Conservation (phyloP, 768 basidiomycete genomes). For the Trametes villosa region DNA sequence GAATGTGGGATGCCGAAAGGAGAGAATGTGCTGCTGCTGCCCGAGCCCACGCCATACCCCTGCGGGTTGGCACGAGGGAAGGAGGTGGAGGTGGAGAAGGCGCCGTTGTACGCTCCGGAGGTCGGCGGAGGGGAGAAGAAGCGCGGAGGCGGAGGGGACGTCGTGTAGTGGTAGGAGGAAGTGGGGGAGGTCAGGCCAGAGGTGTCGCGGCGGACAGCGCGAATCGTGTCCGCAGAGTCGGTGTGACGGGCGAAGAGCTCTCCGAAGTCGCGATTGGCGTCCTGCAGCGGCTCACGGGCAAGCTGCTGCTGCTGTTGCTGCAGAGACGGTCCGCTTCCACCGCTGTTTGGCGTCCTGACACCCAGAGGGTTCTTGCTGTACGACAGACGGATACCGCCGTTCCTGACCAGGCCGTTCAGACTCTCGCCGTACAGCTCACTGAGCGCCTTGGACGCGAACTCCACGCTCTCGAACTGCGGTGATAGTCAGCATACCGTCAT, state of each 20-base stretch:
- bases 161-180: constrained; percentile 38
- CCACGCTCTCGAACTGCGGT: constrained; percentile 86
- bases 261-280: constrained; percentile 7
- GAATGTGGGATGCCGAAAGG: constrained; percentile 42
- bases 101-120: constrained; percentile 23
- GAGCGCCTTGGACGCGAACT: constrained; percentile 83
- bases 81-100: constrained; percentile 25
- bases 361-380: constrained; percentile 99
- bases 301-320: constrained; percentile 31
- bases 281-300: constrained; percentile 12
- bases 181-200: constrained; percentile 38
- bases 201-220: constrained; percentile 31
- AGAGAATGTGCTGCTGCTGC: constrained; percentile 36
- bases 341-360: constrained; percentile 76
- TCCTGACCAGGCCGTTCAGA: constrained; percentile 91
- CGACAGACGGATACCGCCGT: constrained; percentile 92
- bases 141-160: constrained; percentile 41
- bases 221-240: constrained; percentile 30
- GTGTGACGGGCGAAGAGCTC: constrained; percentile 23
- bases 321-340: constrained; percentile 19
- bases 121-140: constrained; percentile 41
- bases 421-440: constrained; percentile 89
- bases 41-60: constrained; percentile 31
- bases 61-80: constrained; percentile 33
- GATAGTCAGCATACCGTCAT: background rate